These are phyloP conservation scores for Trypanosoma lewisi DNA, from an alignment of 208 protist species.

Conservation along the genomic window DNA sequence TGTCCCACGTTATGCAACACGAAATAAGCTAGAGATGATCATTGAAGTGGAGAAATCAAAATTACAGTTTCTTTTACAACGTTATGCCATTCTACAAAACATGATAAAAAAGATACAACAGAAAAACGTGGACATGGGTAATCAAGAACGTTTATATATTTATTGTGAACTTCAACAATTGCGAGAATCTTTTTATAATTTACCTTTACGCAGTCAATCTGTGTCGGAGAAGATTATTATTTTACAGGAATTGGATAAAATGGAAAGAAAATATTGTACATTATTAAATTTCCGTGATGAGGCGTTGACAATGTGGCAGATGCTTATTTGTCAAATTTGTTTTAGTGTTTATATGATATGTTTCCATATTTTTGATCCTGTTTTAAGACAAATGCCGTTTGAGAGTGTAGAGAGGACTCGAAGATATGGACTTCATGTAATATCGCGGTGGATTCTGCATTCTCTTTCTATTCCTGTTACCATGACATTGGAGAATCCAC, in stretches of 20 bases:
- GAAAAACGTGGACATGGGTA: constrained; percentile 28
- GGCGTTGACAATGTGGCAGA: constrained; percentile 37
- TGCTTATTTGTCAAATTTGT: constrained; percentile 33
- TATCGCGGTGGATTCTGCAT: constrained; percentile 30
- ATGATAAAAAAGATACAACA: constrained; percentile 1
- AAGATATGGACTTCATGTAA: constrained; percentile 33
- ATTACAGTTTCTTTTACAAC: constrained; percentile 29
- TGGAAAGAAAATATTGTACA: constrained; percentile 54
- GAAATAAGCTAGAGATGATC: constrained; percentile 16
- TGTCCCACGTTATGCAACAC: constrained; percentile 27
- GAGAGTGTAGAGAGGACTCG: constrained; percentile 8
- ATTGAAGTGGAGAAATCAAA: constrained; percentile 22
- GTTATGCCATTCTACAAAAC: constrained; percentile 18
- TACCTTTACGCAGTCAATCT: constrained; percentile 29
- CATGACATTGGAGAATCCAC: constrained; percentile 31
- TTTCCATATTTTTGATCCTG: constrained; percentile 40
- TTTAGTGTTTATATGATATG: constrained; percentile 44
- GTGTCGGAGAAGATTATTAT: constrained; percentile 35
- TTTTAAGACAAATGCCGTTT: not conserved
- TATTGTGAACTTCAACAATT: constrained; percentile 59
- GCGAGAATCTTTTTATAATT: constrained; percentile 30
- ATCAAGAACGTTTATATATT: constrained; percentile 46
- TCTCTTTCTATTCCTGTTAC: constrained; percentile 39
- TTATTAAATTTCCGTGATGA: constrained; percentile 56
- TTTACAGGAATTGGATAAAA: constrained; percentile 29